Base-by-base conservation (phyloP, 768 basidiomycete genomes). In the Dictyophora rubrovolvata region DNA sequence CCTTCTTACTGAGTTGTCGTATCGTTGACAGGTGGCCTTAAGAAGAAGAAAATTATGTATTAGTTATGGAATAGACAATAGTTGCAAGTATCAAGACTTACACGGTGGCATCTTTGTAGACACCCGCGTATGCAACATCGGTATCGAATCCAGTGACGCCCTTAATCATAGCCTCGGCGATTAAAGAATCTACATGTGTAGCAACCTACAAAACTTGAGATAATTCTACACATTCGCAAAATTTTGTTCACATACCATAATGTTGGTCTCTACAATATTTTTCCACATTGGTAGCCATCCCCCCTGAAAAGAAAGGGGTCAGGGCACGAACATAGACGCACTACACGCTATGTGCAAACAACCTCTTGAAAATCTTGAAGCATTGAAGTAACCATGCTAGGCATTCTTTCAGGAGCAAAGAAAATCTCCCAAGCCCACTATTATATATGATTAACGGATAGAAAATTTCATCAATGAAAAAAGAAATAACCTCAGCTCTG, bases 231-330 rank as follows among this genome's bases (percentile, higher is more conserved):
- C 12, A 20, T 17, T 33, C n/a, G n/a, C 21, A 8, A 21, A 14
- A 46, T 42, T 8, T 18, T 5, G 8, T 22, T 35, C 23, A 59
- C 65, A 5, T 57, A 82, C 83, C 89, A 92, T 92, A 64, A 90
- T 89, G 63, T 89, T 92, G 1, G 89, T 90, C 66, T 92, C 86
- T 74, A 86, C 80, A 14, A 91, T 78, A 61, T 91, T 91, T 71
- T 90, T 91, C 89, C 89, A 92, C 88, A 91, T 90, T 0, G 89
- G 89, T 37, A 92, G 71, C 87, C 89, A 89, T 2, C 89, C 89
- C 86, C 80, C 82, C 77, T 63, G 8, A 53, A 20, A n/a, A 48
- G 28, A 33, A 9, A 21, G 16, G 33, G 42, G 14, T 17, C 36
- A 18, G 7, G 36, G 49, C 22, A 20, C 16, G 1, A 28, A 28